Percentiles rank a stretch among this genome's conserved stretches.
These are phyloP conservation scores for Cryphonectria naterciae DNA, from an alignment of 2,329 filamentous ascomycete genomes.

Conservation along the genomic window DNA sequence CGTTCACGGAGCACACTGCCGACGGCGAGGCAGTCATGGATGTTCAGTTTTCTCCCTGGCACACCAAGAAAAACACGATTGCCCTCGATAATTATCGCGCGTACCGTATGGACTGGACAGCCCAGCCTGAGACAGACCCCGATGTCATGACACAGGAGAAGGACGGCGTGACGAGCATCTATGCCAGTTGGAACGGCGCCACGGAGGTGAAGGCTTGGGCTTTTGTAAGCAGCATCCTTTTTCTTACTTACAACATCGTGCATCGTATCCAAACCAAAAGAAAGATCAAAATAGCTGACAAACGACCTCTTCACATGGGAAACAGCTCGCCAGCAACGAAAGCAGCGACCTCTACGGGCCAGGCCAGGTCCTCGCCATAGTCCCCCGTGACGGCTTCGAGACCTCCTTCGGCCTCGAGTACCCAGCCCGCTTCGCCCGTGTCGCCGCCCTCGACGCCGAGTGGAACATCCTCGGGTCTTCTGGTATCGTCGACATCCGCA, in stretches of 20 bases:
- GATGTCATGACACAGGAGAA: slow-evolving; percentile 29
- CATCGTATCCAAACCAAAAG: too few relatives aligned
- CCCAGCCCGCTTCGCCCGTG: slow-evolving; percentile 12
- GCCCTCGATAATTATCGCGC: slow-evolving; percentile 32
- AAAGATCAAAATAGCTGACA: background rate
- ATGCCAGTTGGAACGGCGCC: slow-evolving; percentile 40
- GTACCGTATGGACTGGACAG: slow-evolving; percentile 36
- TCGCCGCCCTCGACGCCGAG: slow-evolving; percentile 15
- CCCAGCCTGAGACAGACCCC: slow-evolving; percentile 32
- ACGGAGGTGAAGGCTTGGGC: slow-evolving; percentile 35
- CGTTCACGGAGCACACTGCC: slow-evolving; percentile 48
- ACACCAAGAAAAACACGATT: slow-evolving; percentile 17
- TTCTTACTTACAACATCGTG: background rate
- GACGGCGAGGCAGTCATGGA: slow-evolving; percentile 46
- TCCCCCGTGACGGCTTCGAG: slow-evolving; percentile 19
- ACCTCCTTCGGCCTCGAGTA: slow-evolving; percentile 9
- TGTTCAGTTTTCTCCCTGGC: slow-evolving; percentile 43
- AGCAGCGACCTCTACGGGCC: slow-evolving; percentile 12
- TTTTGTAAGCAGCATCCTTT: slow-evolving; percentile 3
- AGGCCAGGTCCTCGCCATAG: slow-evolving; percentile 12
- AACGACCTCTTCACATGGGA: background rate
- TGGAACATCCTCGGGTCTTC: slow-evolving; percentile 17
- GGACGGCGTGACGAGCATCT: slow-evolving; percentile 28
- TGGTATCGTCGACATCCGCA: slow-evolving; percentile 15
- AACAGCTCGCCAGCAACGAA: slow-evolving; percentile 17